These are phyloP conservation scores for Pseudogymnoascus sp. DNA, from an alignment of 2,329 filamentous ascomycete species.

Conservation along the genomic window DNA sequence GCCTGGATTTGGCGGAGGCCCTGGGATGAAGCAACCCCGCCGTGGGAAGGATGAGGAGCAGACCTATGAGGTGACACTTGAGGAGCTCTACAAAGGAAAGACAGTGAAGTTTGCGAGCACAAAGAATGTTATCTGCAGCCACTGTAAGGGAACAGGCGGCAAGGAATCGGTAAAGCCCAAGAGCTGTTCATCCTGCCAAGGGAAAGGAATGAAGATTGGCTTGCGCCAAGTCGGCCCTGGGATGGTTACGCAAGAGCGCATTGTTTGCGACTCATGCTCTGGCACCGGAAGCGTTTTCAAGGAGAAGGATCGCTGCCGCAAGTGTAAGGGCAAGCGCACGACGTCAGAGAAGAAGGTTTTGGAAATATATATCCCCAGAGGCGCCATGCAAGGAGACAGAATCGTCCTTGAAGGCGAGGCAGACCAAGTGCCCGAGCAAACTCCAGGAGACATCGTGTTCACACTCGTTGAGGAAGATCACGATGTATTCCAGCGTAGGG, in stretches of 20 bases:
- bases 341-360: constrained; percentile 86
- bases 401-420: constrained; percentile 91
- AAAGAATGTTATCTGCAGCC: constrained; percentile 83
- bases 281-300: constrained; percentile 84
- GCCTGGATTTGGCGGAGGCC: constrained; percentile 28
- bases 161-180: constrained; percentile 86
- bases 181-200: constrained; percentile 77
- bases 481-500: constrained; percentile 73
- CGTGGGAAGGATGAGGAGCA: constrained; percentile 82
- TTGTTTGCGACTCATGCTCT: constrained; percentile 75
- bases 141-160: constrained; percentile 83
- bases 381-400: constrained; percentile 77
- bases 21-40: constrained; percentile 53
- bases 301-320: constrained; percentile 97
- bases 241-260: constrained; percentile 72
- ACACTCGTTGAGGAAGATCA: constrained; percentile 76
- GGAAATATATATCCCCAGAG: constrained; percentile 91
- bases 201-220: constrained; percentile 68
- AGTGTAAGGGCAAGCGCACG: constrained; percentile 90
- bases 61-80: constrained; percentile 81
- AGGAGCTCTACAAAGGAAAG: constrained; percentile 98
- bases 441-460: constrained; percentile 90
- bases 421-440: constrained; percentile 83
- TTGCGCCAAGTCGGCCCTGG: constrained; percentile 81
- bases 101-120: constrained; percentile 94